phyloP scores from a whole-genome alignment of 768 basidiomycete genomes.

The Artomyces pyxidatus region DNA sequence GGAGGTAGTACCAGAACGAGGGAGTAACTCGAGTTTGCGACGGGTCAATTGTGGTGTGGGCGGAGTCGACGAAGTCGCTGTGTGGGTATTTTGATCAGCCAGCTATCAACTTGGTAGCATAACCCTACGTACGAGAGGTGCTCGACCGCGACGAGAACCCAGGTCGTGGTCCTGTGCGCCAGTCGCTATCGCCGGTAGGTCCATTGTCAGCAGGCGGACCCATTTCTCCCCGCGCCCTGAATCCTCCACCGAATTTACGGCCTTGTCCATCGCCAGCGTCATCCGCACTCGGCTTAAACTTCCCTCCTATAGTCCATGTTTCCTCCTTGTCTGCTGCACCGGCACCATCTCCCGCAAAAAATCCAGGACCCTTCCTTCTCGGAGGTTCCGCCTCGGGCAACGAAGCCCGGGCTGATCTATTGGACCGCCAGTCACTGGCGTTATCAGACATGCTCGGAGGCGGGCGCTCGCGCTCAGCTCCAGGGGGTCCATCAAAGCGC shows the following conservation, averaged over 20 bases:
- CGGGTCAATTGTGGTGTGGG: slow-evolving; percentile 76
- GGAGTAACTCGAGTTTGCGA: slow-evolving; percentile 78
- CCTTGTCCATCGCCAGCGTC: slow-evolving; percentile 24
- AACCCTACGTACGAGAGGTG: slow-evolving; percentile 50
- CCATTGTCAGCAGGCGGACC: slow-evolving; percentile 37
- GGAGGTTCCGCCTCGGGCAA: slow-evolving; percentile 38
- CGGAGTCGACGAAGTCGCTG: slow-evolving; percentile 67
- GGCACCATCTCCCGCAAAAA: slow-evolving; percentile 30
- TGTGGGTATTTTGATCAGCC: slow-evolving; percentile 8
- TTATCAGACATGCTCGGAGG: slow-evolving; percentile 50
- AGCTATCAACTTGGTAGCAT: slow-evolving; percentile 6
- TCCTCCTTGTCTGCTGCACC: slow-evolving; percentile 73
- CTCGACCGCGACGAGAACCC: slow-evolving; percentile 31
- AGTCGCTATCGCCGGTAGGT: slow-evolving; percentile 55
- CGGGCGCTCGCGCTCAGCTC: slow-evolving; percentile 33
- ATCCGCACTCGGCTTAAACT: slow-evolving; percentile 51
- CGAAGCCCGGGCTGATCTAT: slow-evolving; percentile 29
- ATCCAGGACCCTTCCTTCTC: slow-evolving; percentile 51
- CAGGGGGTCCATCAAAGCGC: slow-evolving; percentile 50
- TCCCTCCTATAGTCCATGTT: slow-evolving; percentile 66
- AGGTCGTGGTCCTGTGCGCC: slow-evolving; percentile 49
- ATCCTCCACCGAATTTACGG: slow-evolving; percentile 8
- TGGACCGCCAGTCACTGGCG: slow-evolving; percentile 66
- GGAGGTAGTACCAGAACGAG: slow-evolving; percentile 63
- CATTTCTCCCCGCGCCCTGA: slow-evolving; percentile 47